A percentile compares a stretch with the other conserved stretches of the same genome.
Evolutionary conservation across 78 protist genomes (phyloP).

Genomic region (Acrasis kona): DNA sequence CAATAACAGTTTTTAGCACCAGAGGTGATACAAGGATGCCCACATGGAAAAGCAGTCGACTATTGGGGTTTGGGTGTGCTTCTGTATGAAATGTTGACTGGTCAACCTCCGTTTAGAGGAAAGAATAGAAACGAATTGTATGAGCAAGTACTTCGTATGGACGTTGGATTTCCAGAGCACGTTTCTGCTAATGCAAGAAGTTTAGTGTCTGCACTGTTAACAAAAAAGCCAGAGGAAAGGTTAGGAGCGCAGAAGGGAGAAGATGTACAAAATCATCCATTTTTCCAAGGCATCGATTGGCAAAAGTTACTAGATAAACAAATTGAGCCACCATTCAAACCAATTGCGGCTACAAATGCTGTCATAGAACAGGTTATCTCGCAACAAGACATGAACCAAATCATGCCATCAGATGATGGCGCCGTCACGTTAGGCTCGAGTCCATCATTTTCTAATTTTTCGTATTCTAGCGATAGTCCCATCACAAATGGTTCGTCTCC

Average conservation of each 20-base stretch:
- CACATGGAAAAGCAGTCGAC: constrained; percentile 59
- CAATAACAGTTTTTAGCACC: constrained; percentile 84
- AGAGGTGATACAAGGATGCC: constrained; percentile 49
- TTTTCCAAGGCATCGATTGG: constrained; percentile 64
- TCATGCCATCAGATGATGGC: too few species aligned
- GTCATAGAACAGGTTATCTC: too few species aligned
- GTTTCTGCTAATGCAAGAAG: not conserved
- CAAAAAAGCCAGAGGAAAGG: constrained; percentile 5
- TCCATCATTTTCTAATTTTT: too few species aligned
- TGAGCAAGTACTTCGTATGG: not conserved
- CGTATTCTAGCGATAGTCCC: too few species aligned
- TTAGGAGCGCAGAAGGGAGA: constrained; percentile 19
- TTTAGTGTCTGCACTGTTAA: constrained; percentile 16
- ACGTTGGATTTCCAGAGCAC: constrained; percentile 10
- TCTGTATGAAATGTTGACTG: constrained; percentile 74
- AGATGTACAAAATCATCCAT: constrained; percentile 53
- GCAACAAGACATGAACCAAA: too few species aligned
- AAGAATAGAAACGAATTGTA: constrained; percentile 48
- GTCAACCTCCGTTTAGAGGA: constrained; percentile 63
- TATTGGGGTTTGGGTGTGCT: constrained; percentile 61
- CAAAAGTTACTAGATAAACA: constrained; percentile 29
- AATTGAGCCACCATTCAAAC: constrained; percentile 37
- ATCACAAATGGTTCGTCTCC: too few species aligned
- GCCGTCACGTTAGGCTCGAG: too few species aligned
- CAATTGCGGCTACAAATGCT: too few species aligned